phyloP scores from a whole-genome alignment of 78 protist genomes.

The Dictyostelium capitatum region DNA sequence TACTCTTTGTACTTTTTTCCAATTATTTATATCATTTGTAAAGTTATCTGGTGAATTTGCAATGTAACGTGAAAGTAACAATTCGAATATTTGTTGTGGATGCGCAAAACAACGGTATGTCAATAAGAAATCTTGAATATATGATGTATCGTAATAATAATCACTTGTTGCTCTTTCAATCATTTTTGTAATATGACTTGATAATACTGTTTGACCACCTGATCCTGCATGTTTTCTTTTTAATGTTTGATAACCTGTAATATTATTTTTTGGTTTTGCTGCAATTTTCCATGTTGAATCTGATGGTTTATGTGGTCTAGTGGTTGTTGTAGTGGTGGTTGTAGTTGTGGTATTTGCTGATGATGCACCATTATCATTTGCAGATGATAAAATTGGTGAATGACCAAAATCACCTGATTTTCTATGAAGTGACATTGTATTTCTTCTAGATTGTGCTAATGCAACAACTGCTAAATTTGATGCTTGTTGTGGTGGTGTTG shows the following conservation, averaged over 20 bases:
- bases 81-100: constrained; percentile 38
- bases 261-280: constrained; percentile 32
- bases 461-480: background rate
- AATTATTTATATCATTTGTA: background rate
- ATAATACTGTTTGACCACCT: background rate
- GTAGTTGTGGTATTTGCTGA: background rate
- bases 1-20: constrained; percentile 59
- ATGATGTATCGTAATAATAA: constrained; percentile 68
- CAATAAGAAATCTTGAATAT: constrained; percentile 67
- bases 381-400: background rate
- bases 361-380: background rate
- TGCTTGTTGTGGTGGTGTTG: constrained; percentile 33
- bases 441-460: constrained; percentile 32
- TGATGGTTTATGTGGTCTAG: background rate
- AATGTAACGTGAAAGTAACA: constrained; percentile 40
- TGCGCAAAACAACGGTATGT: constrained; percentile 62
- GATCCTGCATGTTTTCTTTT: constrained; percentile 11
- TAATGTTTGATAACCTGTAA: constrained; percentile 41
- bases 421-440: constrained; percentile 40
- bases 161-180: constrained; percentile 71
- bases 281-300: constrained; percentile 56
- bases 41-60: constrained; percentile 48
- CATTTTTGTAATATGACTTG: constrained; percentile 61
- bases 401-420: constrained; percentile 5
- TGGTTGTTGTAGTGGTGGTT: background rate